Percentiles rank a stretch among this genome's conserved stretches.
These are phyloP conservation scores for Aquilaria malaccensis DNA, from an alignment of 345 rosid genomes.

Conservation along the genomic window DNA sequence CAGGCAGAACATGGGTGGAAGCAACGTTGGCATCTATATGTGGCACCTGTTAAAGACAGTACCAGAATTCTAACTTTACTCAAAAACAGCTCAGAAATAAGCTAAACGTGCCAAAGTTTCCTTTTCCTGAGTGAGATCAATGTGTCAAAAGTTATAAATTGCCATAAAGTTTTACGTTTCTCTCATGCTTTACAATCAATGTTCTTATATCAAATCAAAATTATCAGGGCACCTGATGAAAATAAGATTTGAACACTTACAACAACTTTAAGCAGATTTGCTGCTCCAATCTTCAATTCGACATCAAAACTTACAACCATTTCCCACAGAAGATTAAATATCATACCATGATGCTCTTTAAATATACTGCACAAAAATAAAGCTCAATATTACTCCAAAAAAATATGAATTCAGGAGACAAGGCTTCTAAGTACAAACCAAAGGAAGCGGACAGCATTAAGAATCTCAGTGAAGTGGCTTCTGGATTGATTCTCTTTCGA, in stretches of 20 bases:
- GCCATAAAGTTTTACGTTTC: no score
- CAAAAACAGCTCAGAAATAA: no score
- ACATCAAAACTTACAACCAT: constrained; percentile 73
- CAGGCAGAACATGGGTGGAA: constrained; percentile 71
- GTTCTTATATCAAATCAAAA: no score
- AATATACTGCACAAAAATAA: constrained; percentile 49
- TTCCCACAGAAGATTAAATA: constrained; percentile 77
- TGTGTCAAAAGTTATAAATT: no score
- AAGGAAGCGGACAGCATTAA: constrained; percentile 77
- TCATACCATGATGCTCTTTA: constrained; percentile 65
- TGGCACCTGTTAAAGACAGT: constrained; percentile 42
- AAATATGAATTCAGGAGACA: constrained; percentile 5
- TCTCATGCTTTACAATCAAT: no score
- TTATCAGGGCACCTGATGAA: no score
- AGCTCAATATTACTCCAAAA: constrained; percentile 4
- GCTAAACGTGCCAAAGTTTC: no score
- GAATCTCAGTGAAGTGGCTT: constrained; percentile 41
- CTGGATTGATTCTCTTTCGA: constrained; percentile 44
- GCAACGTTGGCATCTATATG: constrained; percentile 65
- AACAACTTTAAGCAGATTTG: constrained; percentile 58
- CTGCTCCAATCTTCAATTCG: constrained; percentile 71
- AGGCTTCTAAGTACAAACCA: constrained; percentile 39
- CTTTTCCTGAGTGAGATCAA: no score
- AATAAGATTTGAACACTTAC: constrained; percentile 32
- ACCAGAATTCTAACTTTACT: no score